Percentiles rank a stretch among this genome's conserved stretches.
These are phyloP conservation scores for Stygiomarasmius scandens DNA, from an alignment of 1,284 basidiomycete genomes.

Conservation along the genomic window DNA sequence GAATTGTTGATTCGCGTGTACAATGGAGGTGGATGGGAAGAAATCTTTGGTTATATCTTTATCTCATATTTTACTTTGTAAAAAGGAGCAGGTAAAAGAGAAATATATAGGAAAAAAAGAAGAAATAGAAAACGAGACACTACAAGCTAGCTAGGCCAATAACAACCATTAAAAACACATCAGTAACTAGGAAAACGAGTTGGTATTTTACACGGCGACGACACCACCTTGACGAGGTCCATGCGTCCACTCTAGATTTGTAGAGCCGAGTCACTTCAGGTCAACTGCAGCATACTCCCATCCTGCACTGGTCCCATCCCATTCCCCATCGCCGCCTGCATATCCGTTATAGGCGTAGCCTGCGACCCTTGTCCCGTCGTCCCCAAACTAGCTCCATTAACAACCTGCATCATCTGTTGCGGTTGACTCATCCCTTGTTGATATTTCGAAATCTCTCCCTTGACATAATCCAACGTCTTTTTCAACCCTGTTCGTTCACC, in stretches of 20 bases:
- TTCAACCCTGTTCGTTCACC: conserved; percentile 67
- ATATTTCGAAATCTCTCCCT: conserved; percentile 58
- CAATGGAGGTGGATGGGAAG: too few species aligned
- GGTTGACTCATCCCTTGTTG: conserved; percentile 4
- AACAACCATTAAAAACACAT: not conserved
- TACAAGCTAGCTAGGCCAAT: not conserved
- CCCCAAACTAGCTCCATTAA: conserved; percentile 9
- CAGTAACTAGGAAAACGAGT: not conserved
- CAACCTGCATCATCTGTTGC: conserved; percentile 8
- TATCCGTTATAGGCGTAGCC: not conserved
- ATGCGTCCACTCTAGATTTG: not conserved
- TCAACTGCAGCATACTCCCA: conserved; percentile 13
- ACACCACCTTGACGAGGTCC: not conserved
- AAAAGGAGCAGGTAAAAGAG: not conserved
- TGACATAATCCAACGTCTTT: conserved; percentile 66
- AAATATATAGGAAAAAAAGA: not conserved
- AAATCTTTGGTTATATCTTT: too few species aligned
- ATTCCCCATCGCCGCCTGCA: conserved; percentile 6
- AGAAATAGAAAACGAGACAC: not conserved
- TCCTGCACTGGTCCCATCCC: conserved; percentile 13
- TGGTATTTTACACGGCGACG: not conserved
- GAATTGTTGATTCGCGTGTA: too few species aligned
- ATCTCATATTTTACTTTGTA: not conserved
- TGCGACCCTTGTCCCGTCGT: conserved; percentile 15
- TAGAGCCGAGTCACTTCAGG: not conserved